phyloP scores from a whole-genome alignment of 768 basidiomycete genomes.

The Pleurotus giganteus region DNA sequence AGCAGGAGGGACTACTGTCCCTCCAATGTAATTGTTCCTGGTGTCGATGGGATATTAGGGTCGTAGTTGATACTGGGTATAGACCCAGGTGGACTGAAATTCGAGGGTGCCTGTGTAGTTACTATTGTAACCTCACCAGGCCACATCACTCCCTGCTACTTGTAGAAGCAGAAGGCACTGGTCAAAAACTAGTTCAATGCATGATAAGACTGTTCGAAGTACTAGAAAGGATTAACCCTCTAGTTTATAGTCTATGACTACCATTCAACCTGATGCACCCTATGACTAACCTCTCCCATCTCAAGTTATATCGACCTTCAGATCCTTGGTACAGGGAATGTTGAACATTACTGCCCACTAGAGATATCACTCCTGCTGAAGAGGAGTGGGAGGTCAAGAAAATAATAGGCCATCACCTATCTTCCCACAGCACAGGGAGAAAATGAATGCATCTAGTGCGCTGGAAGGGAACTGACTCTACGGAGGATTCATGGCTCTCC shows the following conservation, averaged over 20 bases:
- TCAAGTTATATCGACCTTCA: background rate
- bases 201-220: constrained; percentile 23
- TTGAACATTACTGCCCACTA: background rate
- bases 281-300: background rate
- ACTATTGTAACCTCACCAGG: no score
- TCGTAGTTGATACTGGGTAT: no score
- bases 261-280: background rate
- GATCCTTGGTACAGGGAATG: no score
- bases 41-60: no score
- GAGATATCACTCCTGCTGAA: background rate
- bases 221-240: constrained; percentile 18
- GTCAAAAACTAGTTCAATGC: constrained; percentile 20
- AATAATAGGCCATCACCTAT: background rate
- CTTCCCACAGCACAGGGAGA: background rate
- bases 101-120: no score
- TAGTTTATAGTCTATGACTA: constrained; percentile 18
- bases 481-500: background rate
- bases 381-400: background rate
- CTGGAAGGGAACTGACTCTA: background rate
- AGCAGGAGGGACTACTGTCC: no score
- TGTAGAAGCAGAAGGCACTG: constrained; percentile 20
- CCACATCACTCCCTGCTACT: no score
- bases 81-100: no score
- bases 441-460: background rate
- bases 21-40: no score